Conservation (phyloP, 2,329 filamentous ascomycete genomes). For the Monilinia polystroma region DNA sequence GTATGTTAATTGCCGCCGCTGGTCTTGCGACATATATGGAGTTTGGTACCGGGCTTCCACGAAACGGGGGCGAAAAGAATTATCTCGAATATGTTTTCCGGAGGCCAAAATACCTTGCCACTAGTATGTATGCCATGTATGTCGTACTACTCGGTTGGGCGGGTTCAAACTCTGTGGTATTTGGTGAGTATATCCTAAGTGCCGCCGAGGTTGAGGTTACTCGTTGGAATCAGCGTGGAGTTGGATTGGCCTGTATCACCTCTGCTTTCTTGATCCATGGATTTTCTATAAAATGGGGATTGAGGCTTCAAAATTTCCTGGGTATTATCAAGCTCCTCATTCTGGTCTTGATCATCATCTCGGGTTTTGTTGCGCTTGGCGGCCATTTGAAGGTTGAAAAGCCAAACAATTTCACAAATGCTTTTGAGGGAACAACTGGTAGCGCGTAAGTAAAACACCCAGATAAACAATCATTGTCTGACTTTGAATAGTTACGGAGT, state of each 20-base stretch:
- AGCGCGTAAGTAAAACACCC: conserved; percentile 47
- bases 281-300: conserved; percentile 61
- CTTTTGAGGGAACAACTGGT: conserved; percentile 64
- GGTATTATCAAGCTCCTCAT: conserved; percentile 66
- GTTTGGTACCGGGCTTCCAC: conserved; percentile 63
- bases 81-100: conserved; percentile 65
- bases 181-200: conserved; percentile 68
- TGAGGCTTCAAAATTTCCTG: conserved; percentile 65
- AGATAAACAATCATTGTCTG: neutral
- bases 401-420: conserved; percentile 61
- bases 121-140: conserved; percentile 60
- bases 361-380: conserved; percentile 54
- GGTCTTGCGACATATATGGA: conserved; percentile 66
- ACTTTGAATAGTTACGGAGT: conserved; percentile 49
- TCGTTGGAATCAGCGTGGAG: conserved; percentile 65
- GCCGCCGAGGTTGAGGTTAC: conserved; percentile 61
- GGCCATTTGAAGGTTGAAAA: conserved; percentile 60
- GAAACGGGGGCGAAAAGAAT: conserved; percentile 66
- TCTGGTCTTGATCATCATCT: conserved; percentile 62
- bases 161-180: conserved; percentile 65
- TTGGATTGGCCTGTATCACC: conserved; percentile 67
- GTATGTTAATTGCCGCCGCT: conserved; percentile 59
- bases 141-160: conserved; percentile 65
- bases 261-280: conserved; percentile 65
- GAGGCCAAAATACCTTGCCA: conserved; percentile 59